Percentiles rank a stretch among this genome's conserved stretches.
Conservation (phyloP, 2,329 filamentous ascomycete species). For the Fusarium duplospermum region DNA sequence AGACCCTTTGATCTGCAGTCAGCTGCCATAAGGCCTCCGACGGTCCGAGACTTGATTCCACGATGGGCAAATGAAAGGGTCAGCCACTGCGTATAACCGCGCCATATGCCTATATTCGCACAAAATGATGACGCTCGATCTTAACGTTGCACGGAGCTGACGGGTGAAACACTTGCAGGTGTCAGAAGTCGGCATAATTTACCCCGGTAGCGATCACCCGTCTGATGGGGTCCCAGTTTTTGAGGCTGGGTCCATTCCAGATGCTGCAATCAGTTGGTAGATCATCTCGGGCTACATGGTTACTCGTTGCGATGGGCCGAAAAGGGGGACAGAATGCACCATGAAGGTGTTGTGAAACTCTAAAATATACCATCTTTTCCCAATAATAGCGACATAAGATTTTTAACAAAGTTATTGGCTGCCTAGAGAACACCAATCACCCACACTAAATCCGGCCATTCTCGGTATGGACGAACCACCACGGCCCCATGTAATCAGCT, state of each 20-base stretch:
- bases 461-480: conserved; percentile 62
- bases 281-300: background rate
- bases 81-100: conserved; percentile 33
- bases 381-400: background rate
- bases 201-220: background rate
- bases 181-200: background rate
- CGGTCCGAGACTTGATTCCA: background rate
- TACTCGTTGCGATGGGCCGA: background rate
- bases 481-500: conserved; percentile 60
- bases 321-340: background rate
- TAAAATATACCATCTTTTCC: background rate
- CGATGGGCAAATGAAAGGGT: conserved; percentile 1
- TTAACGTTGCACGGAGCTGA: background rate
- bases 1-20: background rate
- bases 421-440: background rate
- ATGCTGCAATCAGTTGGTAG: background rate
- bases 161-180: background rate
- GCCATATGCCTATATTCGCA: background rate
- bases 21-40: background rate
- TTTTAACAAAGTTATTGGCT: background rate
- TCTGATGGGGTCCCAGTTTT: background rate
- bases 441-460: conserved; percentile 56
- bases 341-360: background rate
- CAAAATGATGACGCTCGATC: conserved; percentile 8
- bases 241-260: background rate